Evolutionary conservation across 805 yeast genomes (phyloP), one percentile per base, ranked within the genome.

Genomic region (Cyberlindnera mississippiensis): DNA sequence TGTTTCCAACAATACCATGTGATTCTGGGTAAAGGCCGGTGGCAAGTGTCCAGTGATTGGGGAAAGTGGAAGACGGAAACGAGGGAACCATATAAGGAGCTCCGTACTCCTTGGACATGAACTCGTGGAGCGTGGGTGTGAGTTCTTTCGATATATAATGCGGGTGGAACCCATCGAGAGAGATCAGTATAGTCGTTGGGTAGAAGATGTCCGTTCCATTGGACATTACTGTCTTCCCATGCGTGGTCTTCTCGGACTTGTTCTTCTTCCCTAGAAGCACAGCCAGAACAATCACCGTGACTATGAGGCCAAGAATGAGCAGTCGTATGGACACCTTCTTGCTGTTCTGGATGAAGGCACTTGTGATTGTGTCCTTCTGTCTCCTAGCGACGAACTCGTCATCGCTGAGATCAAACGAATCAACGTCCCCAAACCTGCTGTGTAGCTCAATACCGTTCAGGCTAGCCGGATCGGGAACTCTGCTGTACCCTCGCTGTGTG

Each of bases 111-210:
- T 75, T 62, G 4, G 69, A 49, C 48, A 79, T 63, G 59, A 90
- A 60, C 9, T 68, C 61, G 55, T 84, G 80, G 58, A 90, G 56
- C 28, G 77, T 68, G 1, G 98, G 98, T 0, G 96, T 90, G 24
- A 71, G 55, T 15, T 68, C 64, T 6, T 73, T 52, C 3, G 82
- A 78, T 11, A 90, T 76, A 58, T 88, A 85, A 55, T 86, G 91
- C 3, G 97, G 97, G 56, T 90, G 95, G 60, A 90, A 84, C 9
- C 96, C 96, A 60, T 87, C 96, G 22, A 91, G 61, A 1, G 96
- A 87, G 2, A 90, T 69, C 35, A 89, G 58, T 2, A 90, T 64
- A 2, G 96, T 90, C 8, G 95, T 79, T n/a, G 93, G 85, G 53
- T 81, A 46, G 37, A 57, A 57, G 2, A 26, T 11, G 28, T 52